Conservation (phyloP, 768 basidiomycete genomes). For the Lentinus tigrinus region DNA sequence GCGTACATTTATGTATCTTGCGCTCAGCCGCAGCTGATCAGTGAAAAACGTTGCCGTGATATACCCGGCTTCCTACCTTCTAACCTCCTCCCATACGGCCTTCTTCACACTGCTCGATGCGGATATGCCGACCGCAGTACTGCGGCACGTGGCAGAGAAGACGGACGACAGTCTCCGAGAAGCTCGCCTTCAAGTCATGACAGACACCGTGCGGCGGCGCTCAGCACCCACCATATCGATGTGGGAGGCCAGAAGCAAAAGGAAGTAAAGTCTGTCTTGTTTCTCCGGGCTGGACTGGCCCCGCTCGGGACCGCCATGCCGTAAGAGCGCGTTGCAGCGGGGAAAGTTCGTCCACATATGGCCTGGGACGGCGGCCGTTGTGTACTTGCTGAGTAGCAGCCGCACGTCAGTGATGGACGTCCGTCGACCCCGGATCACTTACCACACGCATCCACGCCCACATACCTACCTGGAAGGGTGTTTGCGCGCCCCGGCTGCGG, state of each 20-base stretch:
- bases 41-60: not conserved
- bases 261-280: not conserved
- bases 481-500: too few relatives aligned
- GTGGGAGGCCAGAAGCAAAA: not conserved
- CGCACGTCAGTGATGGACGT: not conserved
- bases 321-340: slow-evolving; percentile 3
- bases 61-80: not conserved
- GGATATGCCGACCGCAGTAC: not conserved
- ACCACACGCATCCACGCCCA: too few relatives aligned
- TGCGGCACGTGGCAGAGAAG: not conserved
- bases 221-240: not conserved
- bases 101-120: not conserved
- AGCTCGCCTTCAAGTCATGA: not conserved
- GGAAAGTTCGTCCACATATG: not conserved
- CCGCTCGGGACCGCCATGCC: slow-evolving; percentile 14
- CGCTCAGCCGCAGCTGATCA: not conserved
- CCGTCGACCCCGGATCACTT: too few relatives aligned
- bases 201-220: not conserved
- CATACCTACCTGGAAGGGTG: too few relatives aligned
- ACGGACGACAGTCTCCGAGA: not conserved
- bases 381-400: not conserved
- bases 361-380: not conserved
- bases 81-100: too few relatives aligned
- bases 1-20: too few relatives aligned
- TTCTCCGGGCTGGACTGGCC: not conserved